A percentile compares a stretch with the other conserved stretches of the same genome.
phyloP scores from a whole-genome alignment of 768 basidiomycete species.

The Termitomyces sp. region DNA sequence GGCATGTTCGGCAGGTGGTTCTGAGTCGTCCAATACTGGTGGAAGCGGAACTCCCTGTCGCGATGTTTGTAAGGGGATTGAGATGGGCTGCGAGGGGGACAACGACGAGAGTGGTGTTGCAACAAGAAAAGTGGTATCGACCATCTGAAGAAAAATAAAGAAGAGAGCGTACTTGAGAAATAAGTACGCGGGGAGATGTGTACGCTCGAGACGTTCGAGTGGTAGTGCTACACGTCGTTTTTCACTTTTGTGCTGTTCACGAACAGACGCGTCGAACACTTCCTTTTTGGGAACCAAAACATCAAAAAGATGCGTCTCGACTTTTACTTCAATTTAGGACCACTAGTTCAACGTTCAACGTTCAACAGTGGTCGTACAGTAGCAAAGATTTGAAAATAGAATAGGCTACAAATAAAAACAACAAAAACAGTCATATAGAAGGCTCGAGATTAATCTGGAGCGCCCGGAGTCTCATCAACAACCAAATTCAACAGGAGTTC shows the following conservation, averaged over 20 bases:
- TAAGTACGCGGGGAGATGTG: neutral
- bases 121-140: conserved; percentile 41
- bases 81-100: conserved; percentile 48
- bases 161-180: neutral
- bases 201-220: neutral
- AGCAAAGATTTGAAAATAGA: neutral
- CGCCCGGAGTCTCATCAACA: too few species aligned
- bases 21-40: conserved; percentile 35
- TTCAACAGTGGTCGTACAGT: neutral
- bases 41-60: conserved; percentile 52
- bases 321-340: neutral
- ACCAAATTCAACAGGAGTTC: neutral
- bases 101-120: conserved; percentile 65
- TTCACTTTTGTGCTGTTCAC: neutral
- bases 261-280: conserved; percentile 13
- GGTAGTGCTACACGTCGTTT: neutral
- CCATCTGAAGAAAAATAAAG: conserved; percentile 16
- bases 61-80: conserved; percentile 55
- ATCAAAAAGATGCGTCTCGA: neutral
- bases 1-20: conserved; percentile 70
- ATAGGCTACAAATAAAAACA: neutral
- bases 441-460: neutral
- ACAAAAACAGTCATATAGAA: neutral
- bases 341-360: too few species aligned
- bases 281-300: conserved; percentile 11